phyloP scores from a whole-genome alignment of 108 stramenopile species.

The Aurantiochytrium sp. region DNA sequence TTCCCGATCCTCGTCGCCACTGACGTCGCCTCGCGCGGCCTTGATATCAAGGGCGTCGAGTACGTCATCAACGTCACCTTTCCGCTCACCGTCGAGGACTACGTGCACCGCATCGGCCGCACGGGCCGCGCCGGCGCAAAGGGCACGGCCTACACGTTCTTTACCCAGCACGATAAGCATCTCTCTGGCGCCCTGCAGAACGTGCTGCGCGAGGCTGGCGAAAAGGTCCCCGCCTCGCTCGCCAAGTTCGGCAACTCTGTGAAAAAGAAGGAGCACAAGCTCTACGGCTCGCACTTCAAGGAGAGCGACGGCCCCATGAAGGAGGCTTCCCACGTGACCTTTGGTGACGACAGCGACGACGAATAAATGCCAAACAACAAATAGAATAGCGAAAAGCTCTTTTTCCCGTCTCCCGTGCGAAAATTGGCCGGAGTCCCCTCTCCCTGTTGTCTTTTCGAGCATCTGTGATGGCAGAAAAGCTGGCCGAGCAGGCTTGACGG shows the following conservation, averaged over 20 bases:
- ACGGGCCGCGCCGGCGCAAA: slow-evolving; percentile 93
- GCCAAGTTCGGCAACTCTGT: slow-evolving; percentile 94
- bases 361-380: not conserved
- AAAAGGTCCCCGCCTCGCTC: slow-evolving; percentile 77
- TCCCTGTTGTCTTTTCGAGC: too few species aligned
- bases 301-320: slow-evolving; percentile 67
- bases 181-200: slow-evolving; percentile 92
- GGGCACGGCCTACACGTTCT: slow-evolving; percentile 81
- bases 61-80: slow-evolving; percentile 92
- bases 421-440: too few species aligned
- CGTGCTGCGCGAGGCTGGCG: slow-evolving; percentile 91
- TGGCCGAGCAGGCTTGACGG: too few species aligned
- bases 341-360: slow-evolving; percentile 47
- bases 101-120: slow-evolving; percentile 91
- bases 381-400: too few species aligned
- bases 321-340: slow-evolving; percentile 78
- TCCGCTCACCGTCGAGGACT: slow-evolving; percentile 92
- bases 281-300: slow-evolving; percentile 92
- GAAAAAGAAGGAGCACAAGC: slow-evolving; percentile 99
- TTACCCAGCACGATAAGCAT: slow-evolving; percentile 80
- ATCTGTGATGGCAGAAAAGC: too few species aligned
- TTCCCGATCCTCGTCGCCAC: slow-evolving; percentile 90
- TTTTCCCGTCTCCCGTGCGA: too few species aligned
- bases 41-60: slow-evolving; percentile 97
- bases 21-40: slow-evolving; percentile 91